Base-by-base conservation (phyloP, 129 eudicot genomes). In the Dittrichia graveolens region DNA sequence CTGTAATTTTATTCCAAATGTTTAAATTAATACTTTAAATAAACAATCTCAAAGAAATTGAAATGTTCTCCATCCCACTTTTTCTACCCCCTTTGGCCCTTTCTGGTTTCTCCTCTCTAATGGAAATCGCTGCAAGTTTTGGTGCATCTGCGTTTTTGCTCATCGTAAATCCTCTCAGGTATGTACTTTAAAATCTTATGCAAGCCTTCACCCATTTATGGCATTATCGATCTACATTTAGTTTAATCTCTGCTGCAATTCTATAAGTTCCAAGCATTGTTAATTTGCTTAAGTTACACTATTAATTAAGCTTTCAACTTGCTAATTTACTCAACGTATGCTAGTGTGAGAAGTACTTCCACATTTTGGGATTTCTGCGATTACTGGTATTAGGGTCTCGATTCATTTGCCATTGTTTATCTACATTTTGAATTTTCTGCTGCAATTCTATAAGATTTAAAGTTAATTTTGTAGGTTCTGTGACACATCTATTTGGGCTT, bases 131-230 rank as follows among this genome's bases (percentile, higher is more conserved):
- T 66, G 61, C 78, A 62, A 62, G 19, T 42, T 74, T 4, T 8
- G 47, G 46, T 55, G 49, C 72, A 50, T 19, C 67, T 58, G 37
- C 52, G 74, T 56, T 46, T 76, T 76, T 57, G 52, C 43, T 76
- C 75, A 40, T 46, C 35, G 31, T 57, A 9, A 67, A 58, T 76
- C 69, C 53, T 67, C 80, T 76, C 42, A 57, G 75, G 80, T 67
- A 34, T 46, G 47, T 58, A 58, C 47, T 4, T 54, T 58, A 15
- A 41, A 37, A 35, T 43, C 45, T 39, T 35, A 8, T 50, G 13
- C 15, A 31, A 73, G 6, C 10, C 16, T 52, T 14, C 56, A 50
- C 12, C 50, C 80, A 67, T 56, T 67, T 45, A 11, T 47, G 56
- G n/a, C 77, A 45, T 59, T 46, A 9, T 73, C 13, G 6, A 15